phyloP scores from a whole-genome alignment of 2,329 filamentous ascomycete species.

The Lachnum nothofagi region DNA sequence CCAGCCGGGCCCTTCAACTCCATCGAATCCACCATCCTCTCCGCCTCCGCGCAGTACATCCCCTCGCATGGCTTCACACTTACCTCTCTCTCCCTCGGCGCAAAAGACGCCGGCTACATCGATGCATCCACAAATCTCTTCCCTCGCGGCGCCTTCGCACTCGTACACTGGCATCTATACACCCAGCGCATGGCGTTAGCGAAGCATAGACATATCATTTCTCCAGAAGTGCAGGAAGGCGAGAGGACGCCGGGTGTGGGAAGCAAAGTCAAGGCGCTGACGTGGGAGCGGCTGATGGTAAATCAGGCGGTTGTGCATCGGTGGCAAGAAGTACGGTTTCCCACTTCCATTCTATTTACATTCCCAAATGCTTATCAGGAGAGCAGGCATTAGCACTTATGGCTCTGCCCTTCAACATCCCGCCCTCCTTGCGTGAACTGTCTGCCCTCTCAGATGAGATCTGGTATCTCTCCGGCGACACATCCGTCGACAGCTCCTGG shows the following conservation, averaged over 20 bases:
- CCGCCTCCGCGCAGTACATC: conserved; percentile 73
- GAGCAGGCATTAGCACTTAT: conserved; percentile 71
- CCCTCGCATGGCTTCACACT: conserved; percentile 77
- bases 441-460: conserved; percentile 85
- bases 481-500: conserved; percentile 78
- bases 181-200: conserved; percentile 57
- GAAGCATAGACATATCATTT: conserved; percentile 18
- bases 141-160: conserved; percentile 70
- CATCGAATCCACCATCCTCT: conserved; percentile 71
- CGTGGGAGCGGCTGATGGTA: conserved; percentile 70
- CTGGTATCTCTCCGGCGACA: conserved; percentile 78
- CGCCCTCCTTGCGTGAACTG: conserved; percentile 72
- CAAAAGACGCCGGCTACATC: conserved; percentile 77
- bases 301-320: conserved; percentile 68
- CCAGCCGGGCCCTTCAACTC: conserved; percentile 58
- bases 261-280: conserved; percentile 63
- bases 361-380: background rate
- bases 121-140: conserved; percentile 82
- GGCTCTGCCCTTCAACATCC: conserved; percentile 75
- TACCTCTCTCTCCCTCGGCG: conserved; percentile 68
- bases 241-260: conserved; percentile 44
- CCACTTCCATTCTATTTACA: background rate
- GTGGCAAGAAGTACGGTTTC: conserved; percentile 73
- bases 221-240: conserved; percentile 32
- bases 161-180: conserved; percentile 74